Base-by-base conservation (phyloP, 208 protist genomes). In the Endotrypanum monterogeii region DNA sequence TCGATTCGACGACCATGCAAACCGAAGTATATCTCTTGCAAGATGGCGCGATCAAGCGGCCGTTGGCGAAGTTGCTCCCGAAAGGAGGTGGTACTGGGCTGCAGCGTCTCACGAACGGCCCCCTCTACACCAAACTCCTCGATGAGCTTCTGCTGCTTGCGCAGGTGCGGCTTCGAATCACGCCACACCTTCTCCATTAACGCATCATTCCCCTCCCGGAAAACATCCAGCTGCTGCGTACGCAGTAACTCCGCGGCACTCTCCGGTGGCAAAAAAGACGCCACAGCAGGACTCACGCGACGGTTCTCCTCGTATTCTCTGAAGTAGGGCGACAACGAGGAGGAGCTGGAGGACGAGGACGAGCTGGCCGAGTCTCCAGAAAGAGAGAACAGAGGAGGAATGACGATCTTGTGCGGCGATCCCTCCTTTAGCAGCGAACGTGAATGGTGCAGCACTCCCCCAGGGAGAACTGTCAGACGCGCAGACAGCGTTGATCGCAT, bases 21-120 rank as follows among this genome's bases (percentile, higher is more conserved):
- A 39, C 89, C 90, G 51, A 82, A 73, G 78, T 97, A 97, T 37
- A 97, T 94, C 67, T 97, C 93, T 76, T 97, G 91, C n/a, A 97
- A 72, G 61, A 97, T 96, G n/a, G 80, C 76, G 14, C 86, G 80
- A 55, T 97, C 91, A 9, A 97, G 79, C 35, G 93, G 93, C 3
- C 93, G 87, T 63, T 89, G 86, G 0, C 82, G 80, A 14, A 97
- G 86, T 67, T 92, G 83, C 56, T 87, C 84, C 20, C 82, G 83
- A 73, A 95, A 97, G 0, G 86, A 92, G 14, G 74, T 76, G 7
- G 41, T 79, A 35, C 80, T 90, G 20, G 93, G 90, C 46, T 84
- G 79, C 18, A 97, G 79, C 25, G 82, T 83, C 76, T 97, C 90
- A 8, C 84, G 81, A 28, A 94, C 85, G 1, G 93, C 93, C n/a